Evolutionary conservation across 1,284 basidiomycete genomes (phyloP).

Genomic region (Ceratobasidium sp.): DNA sequence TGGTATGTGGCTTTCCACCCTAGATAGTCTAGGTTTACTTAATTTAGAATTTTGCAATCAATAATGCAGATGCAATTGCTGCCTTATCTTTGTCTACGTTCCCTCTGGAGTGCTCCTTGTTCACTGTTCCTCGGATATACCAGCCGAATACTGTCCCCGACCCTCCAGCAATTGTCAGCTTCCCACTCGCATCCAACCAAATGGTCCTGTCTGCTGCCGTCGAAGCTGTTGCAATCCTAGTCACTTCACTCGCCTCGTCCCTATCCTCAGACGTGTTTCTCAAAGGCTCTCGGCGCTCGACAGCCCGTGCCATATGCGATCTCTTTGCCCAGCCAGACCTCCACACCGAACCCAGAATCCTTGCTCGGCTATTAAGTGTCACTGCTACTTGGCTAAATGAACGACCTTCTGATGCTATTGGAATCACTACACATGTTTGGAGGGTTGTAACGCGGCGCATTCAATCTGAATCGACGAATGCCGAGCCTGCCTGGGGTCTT

Average conservation of each 20-base stretch:
- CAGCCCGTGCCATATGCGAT: slow-evolving; percentile 17
- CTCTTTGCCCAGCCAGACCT: slow-evolving; percentile 11
- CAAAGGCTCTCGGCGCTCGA: slow-evolving; percentile 24
- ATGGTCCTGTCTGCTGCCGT: neutral
- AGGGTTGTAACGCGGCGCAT: slow-evolving; percentile 33
- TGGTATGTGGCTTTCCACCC: slow-evolving; percentile 12
- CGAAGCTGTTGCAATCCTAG: neutral
- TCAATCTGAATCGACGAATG: neutral
- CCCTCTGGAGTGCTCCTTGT: slow-evolving; percentile 22
- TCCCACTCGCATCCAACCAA: neutral
- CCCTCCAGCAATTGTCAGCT: slow-evolving; percentile 5
- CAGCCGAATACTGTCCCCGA: slow-evolving; percentile 12
- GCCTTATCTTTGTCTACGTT: slow-evolving; percentile 5
- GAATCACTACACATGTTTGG: slow-evolving; percentile 21
- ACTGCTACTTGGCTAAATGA: slow-evolving; percentile 11
- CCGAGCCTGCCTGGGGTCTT: slow-evolving; percentile 26
- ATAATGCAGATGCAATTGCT: slow-evolving; percentile 9
- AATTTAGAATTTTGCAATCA: neutral
- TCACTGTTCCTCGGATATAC: slow-evolving; percentile 21
- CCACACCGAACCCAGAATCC: slow-evolving; percentile 12
- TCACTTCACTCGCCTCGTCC: slow-evolving; percentile 22
- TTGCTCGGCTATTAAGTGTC: neutral
- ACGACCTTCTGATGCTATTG: slow-evolving; percentile 11
- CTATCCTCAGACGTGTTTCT: slow-evolving; percentile 32
- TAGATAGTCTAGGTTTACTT: too few species aligned